Evolutionary conservation across 441 rosid genomes (phyloP).

Genomic region (Mallotus japonicus): DNA sequence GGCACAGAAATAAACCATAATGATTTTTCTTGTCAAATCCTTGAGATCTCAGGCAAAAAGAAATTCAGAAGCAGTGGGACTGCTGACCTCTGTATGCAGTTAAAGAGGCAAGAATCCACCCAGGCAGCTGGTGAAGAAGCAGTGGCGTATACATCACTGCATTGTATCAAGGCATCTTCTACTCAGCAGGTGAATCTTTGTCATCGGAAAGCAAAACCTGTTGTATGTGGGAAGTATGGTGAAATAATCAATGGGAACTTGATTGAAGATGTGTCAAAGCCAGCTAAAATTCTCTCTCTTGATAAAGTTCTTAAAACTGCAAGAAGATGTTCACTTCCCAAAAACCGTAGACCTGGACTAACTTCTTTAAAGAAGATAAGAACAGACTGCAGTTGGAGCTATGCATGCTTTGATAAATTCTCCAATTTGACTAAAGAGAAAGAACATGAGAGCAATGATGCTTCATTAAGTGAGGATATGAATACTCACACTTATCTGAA

Average conservation of each 20-base stretch:
- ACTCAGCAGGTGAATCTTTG: slow-evolving; percentile 25
- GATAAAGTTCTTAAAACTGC: slow-evolving; percentile 39
- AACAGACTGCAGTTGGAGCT: slow-evolving; percentile 12
- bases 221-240: slow-evolving; percentile 47
- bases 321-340: slow-evolving; percentile 25
- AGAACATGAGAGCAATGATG: slow-evolving; percentile 12
- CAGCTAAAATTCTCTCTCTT: slow-evolving; percentile 46
- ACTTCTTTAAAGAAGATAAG: slow-evolving; percentile 21
- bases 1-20: slow-evolving; percentile 9
- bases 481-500: slow-evolving; percentile 17
- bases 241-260: slow-evolving; percentile 35
- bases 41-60: slow-evolving; percentile 28
- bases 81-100: slow-evolving; percentile 19
- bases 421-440: slow-evolving; percentile 23
- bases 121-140: slow-evolving; percentile 17
- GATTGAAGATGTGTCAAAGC: slow-evolving; percentile 25
- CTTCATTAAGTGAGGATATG: slow-evolving; percentile 20
- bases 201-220: slow-evolving; percentile 36
- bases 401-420: slow-evolving; percentile 19
- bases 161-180: slow-evolving; percentile 23
- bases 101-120: slow-evolving; percentile 19
- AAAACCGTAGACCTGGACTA: slow-evolving; percentile 25
- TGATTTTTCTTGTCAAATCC: slow-evolving; percentile 15
- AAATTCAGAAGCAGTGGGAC: slow-evolving; percentile 22
- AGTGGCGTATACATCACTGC: slow-evolving; percentile 6